phyloP scores from a whole-genome alignment of 352 stramenopile genomes.

The Pythium dissotocum region DNA sequence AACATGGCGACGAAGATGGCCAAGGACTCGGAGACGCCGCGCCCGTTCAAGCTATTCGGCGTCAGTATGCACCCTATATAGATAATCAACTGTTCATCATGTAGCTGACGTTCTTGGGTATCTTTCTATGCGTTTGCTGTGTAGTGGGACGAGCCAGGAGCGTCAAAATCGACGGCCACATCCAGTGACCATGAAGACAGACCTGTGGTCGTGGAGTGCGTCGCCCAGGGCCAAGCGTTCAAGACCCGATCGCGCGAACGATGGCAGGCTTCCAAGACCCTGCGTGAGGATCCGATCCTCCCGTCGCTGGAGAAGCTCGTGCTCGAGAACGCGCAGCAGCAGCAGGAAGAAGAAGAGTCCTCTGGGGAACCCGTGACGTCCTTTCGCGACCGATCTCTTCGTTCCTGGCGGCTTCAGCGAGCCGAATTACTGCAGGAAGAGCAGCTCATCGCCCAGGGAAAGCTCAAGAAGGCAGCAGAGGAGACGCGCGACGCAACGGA shows the following conservation, averaged over 20 bases:
- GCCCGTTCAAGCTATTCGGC: slow-evolving; percentile 32
- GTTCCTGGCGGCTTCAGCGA: slow-evolving; percentile 65
- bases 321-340: slow-evolving; percentile 23
- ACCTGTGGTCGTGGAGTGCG: slow-evolving; percentile 30
- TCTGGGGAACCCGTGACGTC: slow-evolving; percentile 8
- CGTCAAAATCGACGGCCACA: not conserved
- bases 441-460: slow-evolving; percentile 20
- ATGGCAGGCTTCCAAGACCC: slow-evolving; percentile 47
- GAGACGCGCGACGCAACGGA: slow-evolving; percentile 24
- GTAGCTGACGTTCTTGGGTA: slow-evolving; percentile 12
- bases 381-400: slow-evolving; percentile 60
- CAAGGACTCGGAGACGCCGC: slow-evolving; percentile 2
- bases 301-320: slow-evolving; percentile 37
- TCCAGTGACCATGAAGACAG: not conserved
- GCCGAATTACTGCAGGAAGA: slow-evolving; percentile 35
- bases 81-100: too few relatives aligned
- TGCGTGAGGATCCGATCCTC: slow-evolving; percentile 52
- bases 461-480: slow-evolving; percentile 7
- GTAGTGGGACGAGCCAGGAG: slow-evolving; percentile 23
- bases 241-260: slow-evolving; percentile 39
- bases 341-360: not conserved
- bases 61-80: slow-evolving; percentile 8
- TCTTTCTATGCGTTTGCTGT: slow-evolving; percentile 2
- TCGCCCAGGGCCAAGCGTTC: slow-evolving; percentile 47
- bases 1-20: slow-evolving; percentile 22